A percentile compares a stretch with the other conserved stretches of the same genome.
Evolutionary conservation across 2,329 filamentous ascomycete species (phyloP).

Genomic region (Fusarium burgessii): DNA sequence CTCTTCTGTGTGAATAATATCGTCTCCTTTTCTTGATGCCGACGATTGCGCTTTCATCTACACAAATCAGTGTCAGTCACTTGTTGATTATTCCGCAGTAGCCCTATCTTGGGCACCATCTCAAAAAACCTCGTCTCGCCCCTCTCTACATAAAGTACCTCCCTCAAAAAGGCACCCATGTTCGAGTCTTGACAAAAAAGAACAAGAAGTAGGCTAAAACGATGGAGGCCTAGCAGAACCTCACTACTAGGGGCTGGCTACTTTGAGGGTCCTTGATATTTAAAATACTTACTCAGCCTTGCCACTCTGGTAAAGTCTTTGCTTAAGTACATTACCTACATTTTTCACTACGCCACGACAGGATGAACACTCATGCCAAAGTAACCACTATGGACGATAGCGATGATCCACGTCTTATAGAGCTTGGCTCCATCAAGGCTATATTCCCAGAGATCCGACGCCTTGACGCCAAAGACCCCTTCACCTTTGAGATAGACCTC

Average conservation of each 20-base stretch:
- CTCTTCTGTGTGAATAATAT: slow-evolving; percentile 7
- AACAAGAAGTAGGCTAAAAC: slow-evolving; percentile 6
- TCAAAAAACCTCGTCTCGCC: slow-evolving; percentile 31
- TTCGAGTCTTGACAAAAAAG: slow-evolving; percentile 30
- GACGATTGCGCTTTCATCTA: background rate
- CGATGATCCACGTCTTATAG: slow-evolving; percentile 66
- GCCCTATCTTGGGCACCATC: slow-evolving; percentile 15
- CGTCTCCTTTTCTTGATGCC: background rate
- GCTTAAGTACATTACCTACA: slow-evolving; percentile 13
- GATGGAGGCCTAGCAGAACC: slow-evolving; percentile 30
- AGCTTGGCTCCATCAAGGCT: slow-evolving; percentile 70
- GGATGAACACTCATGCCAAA: slow-evolving; percentile 38
- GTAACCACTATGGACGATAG: slow-evolving; percentile 52
- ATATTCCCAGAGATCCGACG: slow-evolving; percentile 75
- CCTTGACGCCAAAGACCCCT: slow-evolving; percentile 55
- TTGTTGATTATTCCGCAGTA: slow-evolving; percentile 7
- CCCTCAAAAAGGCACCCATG: slow-evolving; percentile 27
- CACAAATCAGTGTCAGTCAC: background rate
- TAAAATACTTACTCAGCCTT: slow-evolving; percentile 21
- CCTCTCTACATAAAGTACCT: slow-evolving; percentile 32
- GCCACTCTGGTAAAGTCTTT: slow-evolving; percentile 18
- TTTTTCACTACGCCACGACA: slow-evolving; percentile 16
- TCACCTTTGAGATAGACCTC: slow-evolving; percentile 67
- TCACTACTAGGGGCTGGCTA: slow-evolving; percentile 5
- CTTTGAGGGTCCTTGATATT: slow-evolving; percentile 8